A percentile compares a stretch with the other conserved stretches of the same genome.
Evolutionary conservation across 1,284 basidiomycete genomes (phyloP).

Genomic region (Pseudozyma tsukubaensis): DNA sequence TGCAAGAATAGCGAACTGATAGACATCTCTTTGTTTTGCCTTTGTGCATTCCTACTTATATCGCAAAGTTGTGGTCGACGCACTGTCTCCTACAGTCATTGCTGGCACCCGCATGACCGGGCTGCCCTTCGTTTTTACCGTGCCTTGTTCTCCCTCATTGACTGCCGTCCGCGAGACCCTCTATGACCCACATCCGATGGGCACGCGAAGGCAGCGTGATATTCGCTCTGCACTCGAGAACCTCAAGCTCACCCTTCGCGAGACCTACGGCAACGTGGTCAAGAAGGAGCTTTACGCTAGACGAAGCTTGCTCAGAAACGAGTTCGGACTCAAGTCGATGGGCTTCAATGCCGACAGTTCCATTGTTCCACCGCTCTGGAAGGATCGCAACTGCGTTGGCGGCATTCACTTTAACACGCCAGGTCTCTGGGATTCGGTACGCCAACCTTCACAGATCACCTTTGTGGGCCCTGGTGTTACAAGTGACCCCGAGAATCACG

Average conservation of each 20-base stretch:
- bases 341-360: conserved; percentile 41
- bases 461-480: conserved; percentile 35
- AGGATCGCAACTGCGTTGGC: conserved; percentile 39
- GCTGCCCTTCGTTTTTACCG: conserved; percentile 50
- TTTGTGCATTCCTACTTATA: background rate
- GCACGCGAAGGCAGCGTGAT: conserved; percentile 23
- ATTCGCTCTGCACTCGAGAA: conserved; percentile 31
- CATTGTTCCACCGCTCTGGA: conserved; percentile 37
- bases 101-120: conserved; percentile 56
- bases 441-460: conserved; percentile 35
- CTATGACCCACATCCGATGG: conserved; percentile 52
- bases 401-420: conserved; percentile 46
- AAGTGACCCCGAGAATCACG: conserved; percentile 31
- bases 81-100: conserved; percentile 53
- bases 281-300: conserved; percentile 39
- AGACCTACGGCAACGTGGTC: conserved; percentile 26
- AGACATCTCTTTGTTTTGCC: background rate
- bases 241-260: conserved; percentile 33
- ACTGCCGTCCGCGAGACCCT: conserved; percentile 28
- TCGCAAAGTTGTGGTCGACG: conserved; percentile 46
- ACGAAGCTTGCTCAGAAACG: conserved; percentile 25
- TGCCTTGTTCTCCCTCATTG: conserved; percentile 48
- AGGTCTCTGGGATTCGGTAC: conserved; percentile 28
- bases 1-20: background rate
- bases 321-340: conserved; percentile 35